These are phyloP conservation scores for Apophysomyces elegans DNA, from an alignment of 371 early-diverging fungal species.

Conservation along the genomic window DNA sequence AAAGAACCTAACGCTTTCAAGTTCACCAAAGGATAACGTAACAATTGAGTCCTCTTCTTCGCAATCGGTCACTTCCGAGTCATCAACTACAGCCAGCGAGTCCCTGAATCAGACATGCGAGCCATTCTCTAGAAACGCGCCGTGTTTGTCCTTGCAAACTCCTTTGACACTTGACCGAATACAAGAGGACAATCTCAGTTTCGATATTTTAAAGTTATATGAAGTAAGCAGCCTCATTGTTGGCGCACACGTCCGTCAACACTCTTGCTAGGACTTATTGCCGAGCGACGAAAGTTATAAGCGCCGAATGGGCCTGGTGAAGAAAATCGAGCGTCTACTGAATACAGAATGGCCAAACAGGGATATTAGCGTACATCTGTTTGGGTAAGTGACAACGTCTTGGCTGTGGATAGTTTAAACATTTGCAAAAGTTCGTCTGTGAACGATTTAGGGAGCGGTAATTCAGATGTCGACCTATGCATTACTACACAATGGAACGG, in stretches of 20 bases:
- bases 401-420: not conserved
- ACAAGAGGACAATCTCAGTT: constrained; percentile 22
- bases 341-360: constrained; percentile 61
- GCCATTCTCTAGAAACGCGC: not conserved
- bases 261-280: constrained; percentile 40
- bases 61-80: not conserved
- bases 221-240: constrained; percentile 25
- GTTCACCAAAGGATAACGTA: not conserved
- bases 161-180: constrained; percentile 5
- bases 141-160: not conserved
- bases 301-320: constrained; percentile 53
- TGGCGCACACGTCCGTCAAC: not conserved
- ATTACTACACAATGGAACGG: constrained; percentile 59
- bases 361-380: constrained; percentile 64
- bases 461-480: constrained; percentile 69
- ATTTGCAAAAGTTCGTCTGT: constrained; percentile 52
- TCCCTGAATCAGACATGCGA: not conserved
- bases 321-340: constrained; percentile 59
- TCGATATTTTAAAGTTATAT: constrained; percentile 31
- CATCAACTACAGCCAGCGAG: not conserved
- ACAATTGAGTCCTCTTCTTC: not conserved
- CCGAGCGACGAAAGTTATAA: constrained; percentile 65
- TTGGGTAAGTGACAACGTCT: constrained; percentile 47
- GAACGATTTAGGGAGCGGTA: constrained; percentile 57
- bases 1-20: not conserved